Evolutionary conservation across 1,284 basidiomycete species (phyloP).

Genomic region (Fomes fomentarius): DNA sequence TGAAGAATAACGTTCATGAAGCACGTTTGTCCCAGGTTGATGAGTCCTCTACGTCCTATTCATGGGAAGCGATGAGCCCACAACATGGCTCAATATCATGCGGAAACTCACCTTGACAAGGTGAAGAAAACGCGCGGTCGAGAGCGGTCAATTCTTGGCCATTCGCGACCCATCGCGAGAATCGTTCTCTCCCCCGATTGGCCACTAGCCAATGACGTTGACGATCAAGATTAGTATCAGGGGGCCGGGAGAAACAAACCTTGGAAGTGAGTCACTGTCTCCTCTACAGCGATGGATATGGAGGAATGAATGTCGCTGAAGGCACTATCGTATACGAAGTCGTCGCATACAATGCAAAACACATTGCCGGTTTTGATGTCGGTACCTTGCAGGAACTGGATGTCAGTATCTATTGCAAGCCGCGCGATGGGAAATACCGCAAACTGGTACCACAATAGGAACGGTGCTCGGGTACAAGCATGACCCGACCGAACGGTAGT

Average conservation of each 20-base stretch:
- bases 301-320: slow-evolving; percentile 45
- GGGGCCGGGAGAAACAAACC: slow-evolving; percentile 31
- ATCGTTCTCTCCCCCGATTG: slow-evolving; percentile 46
- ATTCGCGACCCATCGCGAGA: slow-evolving; percentile 46
- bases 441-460: background rate
- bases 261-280: slow-evolving; percentile 52
- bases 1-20: slow-evolving; percentile 95
- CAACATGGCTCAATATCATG: background rate
- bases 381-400: slow-evolving; percentile 43
- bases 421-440: background rate
- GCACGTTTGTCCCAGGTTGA: slow-evolving; percentile 95
- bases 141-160: slow-evolving; percentile 41
- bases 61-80: background rate
- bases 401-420: slow-evolving; percentile 1
- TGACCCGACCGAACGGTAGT: background rate
- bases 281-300: slow-evolving; percentile 49
- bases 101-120: slow-evolving; percentile 61
- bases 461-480: slow-evolving; percentile 8
- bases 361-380: slow-evolving; percentile 61
- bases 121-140: slow-evolving; percentile 41
- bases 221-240: too few species aligned
- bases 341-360: slow-evolving; percentile 61
- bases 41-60: slow-evolving; percentile 80
- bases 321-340: slow-evolving; percentile 54
- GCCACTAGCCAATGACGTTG: slow-evolving; percentile 35